Conservation (phyloP, 2,329 filamentous ascomycete genomes). For the Colletotrichum sp. region DNA sequence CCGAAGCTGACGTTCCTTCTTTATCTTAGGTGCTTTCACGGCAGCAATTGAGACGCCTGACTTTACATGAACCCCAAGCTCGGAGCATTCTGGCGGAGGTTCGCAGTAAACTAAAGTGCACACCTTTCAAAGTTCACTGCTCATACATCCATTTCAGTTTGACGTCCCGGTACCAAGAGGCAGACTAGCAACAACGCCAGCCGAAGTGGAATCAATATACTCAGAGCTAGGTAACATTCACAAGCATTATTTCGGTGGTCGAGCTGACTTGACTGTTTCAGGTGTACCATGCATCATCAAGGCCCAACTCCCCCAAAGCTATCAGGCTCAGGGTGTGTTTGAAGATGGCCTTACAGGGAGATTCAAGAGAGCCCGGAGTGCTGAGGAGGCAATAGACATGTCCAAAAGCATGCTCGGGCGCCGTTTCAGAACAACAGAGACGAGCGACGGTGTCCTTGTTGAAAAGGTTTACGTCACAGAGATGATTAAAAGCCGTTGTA, state of each 20-base stretch:
- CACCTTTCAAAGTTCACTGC: not conserved
- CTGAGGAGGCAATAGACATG: slow-evolving; percentile 21
- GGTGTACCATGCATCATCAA: slow-evolving; percentile 29
- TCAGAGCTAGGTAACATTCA: slow-evolving; percentile 27
- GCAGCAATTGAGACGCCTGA: not conserved
- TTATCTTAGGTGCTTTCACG: not conserved
- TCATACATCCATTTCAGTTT: slow-evolving; percentile 21
- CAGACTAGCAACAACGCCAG: slow-evolving; percentile 21
- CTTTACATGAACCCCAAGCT: not conserved
- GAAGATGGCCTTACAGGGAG: not conserved
- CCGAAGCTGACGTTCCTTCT: not conserved
- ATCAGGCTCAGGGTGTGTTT: not conserved
- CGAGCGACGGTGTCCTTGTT: slow-evolving; percentile 10
- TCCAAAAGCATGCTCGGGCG: slow-evolving; percentile 25
- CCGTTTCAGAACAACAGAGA: not conserved
- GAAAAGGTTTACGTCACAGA: slow-evolving; percentile 42
- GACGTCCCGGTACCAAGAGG: slow-evolving; percentile 29
- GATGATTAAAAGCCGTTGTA: slow-evolving; percentile 28
- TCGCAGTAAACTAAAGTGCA: too few species aligned
- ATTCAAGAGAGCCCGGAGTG: not conserved
- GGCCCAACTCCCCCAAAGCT: not conserved
- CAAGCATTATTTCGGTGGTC: not conserved
- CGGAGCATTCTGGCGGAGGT: not conserved
- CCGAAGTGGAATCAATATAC: slow-evolving; percentile 26
- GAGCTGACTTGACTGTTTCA: not conserved